phyloP scores from a whole-genome alignment of 2,329 filamentous ascomycete genomes.

The Fusarium duplospermum region DNA sequence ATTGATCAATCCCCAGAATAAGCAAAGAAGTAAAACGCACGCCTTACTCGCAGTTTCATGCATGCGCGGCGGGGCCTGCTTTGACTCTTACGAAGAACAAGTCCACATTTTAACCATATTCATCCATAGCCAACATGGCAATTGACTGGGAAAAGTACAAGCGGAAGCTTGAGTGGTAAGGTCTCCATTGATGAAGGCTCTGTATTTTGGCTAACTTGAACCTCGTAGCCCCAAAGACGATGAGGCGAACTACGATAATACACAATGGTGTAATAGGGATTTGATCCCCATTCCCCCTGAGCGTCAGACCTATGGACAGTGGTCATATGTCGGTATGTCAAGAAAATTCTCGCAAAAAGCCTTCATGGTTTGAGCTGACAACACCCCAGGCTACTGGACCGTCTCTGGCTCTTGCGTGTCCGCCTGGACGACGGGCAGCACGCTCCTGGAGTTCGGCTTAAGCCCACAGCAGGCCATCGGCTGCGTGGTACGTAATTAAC shows the following conservation, averaged over 20 bases:
- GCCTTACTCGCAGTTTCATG: slow-evolving; percentile 6
- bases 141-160: slow-evolving; percentile 22
- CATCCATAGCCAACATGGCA: slow-evolving; percentile 1
- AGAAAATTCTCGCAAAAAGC: too few species aligned
- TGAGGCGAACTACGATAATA: slow-evolving; percentile 46
- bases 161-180: slow-evolving; percentile 27
- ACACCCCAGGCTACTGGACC: slow-evolving; percentile 35
- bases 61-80: not conserved
- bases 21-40: not conserved
- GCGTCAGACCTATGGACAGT: slow-evolving; percentile 41
- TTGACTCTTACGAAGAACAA: not conserved
- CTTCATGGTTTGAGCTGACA: not conserved
- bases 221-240: slow-evolving; percentile 39
- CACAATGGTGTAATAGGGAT: slow-evolving; percentile 48
- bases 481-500: slow-evolving; percentile 27
- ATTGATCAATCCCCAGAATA: slow-evolving; percentile 1
- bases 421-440: slow-evolving; percentile 41
- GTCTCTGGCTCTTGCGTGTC: slow-evolving; percentile 41
- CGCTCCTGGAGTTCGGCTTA: slow-evolving; percentile 41
- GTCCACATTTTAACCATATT: not conserved
- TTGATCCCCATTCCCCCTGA: slow-evolving; percentile 46
- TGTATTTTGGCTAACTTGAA: not conserved
- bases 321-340: slow-evolving; percentile 42
- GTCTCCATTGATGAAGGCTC: not conserved
- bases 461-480: slow-evolving; percentile 44